These are phyloP conservation scores for Aeschynomene evenia DNA, from an alignment of 306 rosid genomes.

Conservation along the genomic window DNA sequence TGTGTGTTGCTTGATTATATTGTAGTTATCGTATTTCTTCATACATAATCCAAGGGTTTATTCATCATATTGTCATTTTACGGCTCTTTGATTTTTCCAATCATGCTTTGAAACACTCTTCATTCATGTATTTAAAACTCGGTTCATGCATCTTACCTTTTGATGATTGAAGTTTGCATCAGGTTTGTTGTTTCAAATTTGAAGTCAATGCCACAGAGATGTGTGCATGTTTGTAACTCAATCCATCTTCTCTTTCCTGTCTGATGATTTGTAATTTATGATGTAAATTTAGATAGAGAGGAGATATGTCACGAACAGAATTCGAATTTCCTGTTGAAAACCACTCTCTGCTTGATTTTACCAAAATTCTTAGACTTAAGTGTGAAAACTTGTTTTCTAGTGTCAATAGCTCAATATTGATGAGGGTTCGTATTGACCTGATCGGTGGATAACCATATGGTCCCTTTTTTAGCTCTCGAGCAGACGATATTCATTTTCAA, in stretches of 20 bases:
- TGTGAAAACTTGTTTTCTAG: not conserved
- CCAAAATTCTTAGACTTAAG: not conserved
- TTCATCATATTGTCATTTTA: not conserved
- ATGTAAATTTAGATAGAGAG: not conserved
- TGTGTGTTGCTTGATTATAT: not conserved
- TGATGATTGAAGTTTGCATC: not conserved
- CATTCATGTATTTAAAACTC: not conserved
- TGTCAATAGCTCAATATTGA: not conserved
- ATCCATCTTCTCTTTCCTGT: not conserved
- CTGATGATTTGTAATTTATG: not conserved
- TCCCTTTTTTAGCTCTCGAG: not conserved
- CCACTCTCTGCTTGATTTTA: not conserved
- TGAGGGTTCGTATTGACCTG: not conserved
- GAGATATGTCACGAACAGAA: not conserved
- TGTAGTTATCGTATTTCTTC: not conserved
- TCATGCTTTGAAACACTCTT: not conserved
- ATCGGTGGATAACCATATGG: not conserved
- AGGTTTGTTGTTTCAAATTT: not conserved
- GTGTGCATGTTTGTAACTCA: not conserved
- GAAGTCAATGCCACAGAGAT: not conserved
- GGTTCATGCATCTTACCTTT: not conserved
- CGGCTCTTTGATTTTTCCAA: not conserved
- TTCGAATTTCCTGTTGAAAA: not conserved
- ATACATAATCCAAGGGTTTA: not conserved
- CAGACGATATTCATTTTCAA: not conserved